Conservation (phyloP, 1,139 yeast species). For the Blastobotrys buckinghamii region DNA sequence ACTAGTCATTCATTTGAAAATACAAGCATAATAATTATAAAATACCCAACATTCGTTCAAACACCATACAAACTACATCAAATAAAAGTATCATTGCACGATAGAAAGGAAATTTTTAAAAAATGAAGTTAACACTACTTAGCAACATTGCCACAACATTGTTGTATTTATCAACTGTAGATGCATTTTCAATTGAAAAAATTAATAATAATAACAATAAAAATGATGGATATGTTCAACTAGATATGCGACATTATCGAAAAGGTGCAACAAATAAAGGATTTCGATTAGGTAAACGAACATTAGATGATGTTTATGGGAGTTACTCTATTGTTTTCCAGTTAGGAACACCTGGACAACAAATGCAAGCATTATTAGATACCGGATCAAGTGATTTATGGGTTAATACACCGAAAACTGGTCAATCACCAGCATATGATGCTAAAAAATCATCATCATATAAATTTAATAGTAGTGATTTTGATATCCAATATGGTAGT, state of each 20-base stretch:
- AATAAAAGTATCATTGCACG: no score
- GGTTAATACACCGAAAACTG: slow-evolving; percentile 34
- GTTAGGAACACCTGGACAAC: slow-evolving; percentile 40
- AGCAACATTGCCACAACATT: not conserved
- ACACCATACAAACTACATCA: no score
- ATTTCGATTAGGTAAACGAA: slow-evolving; percentile 6
- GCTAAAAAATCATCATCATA: slow-evolving; percentile 23
- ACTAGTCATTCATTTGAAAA: no score
- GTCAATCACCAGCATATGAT: slow-evolving; percentile 18
- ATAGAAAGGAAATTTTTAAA: not conserved
- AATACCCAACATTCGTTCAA: no score
- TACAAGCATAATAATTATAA: no score
- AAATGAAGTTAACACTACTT: not conserved
- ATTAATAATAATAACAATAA: no score
- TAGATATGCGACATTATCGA: slow-evolving; percentile 9
- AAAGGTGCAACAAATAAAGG: not conserved
- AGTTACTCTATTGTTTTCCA: slow-evolving; percentile 33
- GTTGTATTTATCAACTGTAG: not conserved
- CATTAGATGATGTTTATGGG: slow-evolving; percentile 11
- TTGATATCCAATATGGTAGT: slow-evolving; percentile 24
- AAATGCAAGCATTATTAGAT: slow-evolving; percentile 37
- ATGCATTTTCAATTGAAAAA: not conserved
- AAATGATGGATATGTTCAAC: slow-evolving; percentile 2
- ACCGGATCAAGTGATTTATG: slow-evolving; percentile 45
- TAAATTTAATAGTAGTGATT: slow-evolving; percentile 16